These are phyloP conservation scores for Phytopythium aichiense DNA, from an alignment of 352 stramenopile species.

Conservation along the genomic window DNA sequence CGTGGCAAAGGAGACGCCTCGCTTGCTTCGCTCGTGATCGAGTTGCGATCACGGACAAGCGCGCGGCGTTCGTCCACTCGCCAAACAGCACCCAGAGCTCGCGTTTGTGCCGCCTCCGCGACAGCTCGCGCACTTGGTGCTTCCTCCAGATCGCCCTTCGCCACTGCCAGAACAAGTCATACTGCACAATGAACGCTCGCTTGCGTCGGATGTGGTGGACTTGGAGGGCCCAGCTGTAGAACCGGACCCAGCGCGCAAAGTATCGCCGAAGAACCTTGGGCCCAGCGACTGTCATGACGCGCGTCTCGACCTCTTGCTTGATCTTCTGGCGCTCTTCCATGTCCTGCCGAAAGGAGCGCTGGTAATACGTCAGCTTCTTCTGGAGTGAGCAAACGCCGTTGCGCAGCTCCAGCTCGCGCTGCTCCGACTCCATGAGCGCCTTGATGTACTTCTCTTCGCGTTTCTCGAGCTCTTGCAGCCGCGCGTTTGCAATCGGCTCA, in stretches of 20 bases:
- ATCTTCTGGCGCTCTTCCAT: slow-evolving; percentile 43
- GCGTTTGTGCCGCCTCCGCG: slow-evolving; percentile 17
- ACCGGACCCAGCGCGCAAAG: slow-evolving; percentile 58
- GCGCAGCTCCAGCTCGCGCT: slow-evolving; percentile 62
- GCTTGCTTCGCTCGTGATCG: slow-evolving; percentile 27
- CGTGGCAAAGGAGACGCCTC: slow-evolving; percentile 13
- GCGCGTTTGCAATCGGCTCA: neutral
- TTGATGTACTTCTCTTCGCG: slow-evolving; percentile 74
- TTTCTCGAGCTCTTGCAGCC: slow-evolving; percentile 53
- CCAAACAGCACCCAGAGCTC: slow-evolving; percentile 28
- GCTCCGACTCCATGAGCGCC: slow-evolving; percentile 73
- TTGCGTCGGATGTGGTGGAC: slow-evolving; percentile 39
- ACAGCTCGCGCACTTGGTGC: slow-evolving; percentile 33
- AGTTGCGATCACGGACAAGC: slow-evolving; percentile 45
- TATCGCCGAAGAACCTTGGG: slow-evolving; percentile 54
- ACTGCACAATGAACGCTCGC: slow-evolving; percentile 42
- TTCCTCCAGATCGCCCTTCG: slow-evolving; percentile 43
- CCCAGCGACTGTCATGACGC: slow-evolving; percentile 32
- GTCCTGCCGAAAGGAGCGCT: slow-evolving; percentile 35
- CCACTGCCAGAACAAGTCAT: slow-evolving; percentile 68
- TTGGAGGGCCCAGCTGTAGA: slow-evolving; percentile 46
- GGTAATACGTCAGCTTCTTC: slow-evolving; percentile 38
- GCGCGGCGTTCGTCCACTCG: slow-evolving; percentile 56
- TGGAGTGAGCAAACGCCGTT: slow-evolving; percentile 42
- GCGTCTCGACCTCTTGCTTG: slow-evolving; percentile 45